Conservation (phyloP, 768 basidiomycete genomes). For the Mycena crocata region DNA sequence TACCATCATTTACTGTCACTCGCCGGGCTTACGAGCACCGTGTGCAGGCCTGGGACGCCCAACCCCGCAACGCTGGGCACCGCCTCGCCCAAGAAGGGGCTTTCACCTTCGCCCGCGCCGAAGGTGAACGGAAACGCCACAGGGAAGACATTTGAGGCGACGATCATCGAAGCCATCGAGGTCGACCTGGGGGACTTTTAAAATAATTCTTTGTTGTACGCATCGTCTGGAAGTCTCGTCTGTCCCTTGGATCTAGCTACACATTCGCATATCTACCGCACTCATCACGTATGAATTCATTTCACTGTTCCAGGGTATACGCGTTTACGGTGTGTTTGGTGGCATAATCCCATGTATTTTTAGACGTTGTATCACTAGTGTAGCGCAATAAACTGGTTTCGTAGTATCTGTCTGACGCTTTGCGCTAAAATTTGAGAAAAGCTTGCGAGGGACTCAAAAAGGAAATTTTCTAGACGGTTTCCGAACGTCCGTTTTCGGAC, state of each 20-base stretch:
- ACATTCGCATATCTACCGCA: not conserved
- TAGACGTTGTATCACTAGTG: too few relatives aligned
- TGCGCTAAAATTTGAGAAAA: too few relatives aligned
- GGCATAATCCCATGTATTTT: constrained; percentile 13
- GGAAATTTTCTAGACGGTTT: too few relatives aligned
- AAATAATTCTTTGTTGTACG: not conserved
- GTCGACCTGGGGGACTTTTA: constrained; percentile 37
- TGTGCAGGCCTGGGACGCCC: constrained; percentile 61
- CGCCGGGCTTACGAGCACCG: constrained; percentile 8
- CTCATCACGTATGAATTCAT: constrained; percentile 1
- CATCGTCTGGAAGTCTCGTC: not conserved
- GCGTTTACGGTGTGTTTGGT: not conserved
- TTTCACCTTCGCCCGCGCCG: constrained; percentile 9
- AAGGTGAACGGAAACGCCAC: not conserved
- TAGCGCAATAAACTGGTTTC: constrained; percentile 5
- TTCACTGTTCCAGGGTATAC: not conserved
- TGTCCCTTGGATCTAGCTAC: not conserved
- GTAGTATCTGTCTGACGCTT: too few relatives aligned
- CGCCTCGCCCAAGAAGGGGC: not conserved
- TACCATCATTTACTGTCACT: not conserved
- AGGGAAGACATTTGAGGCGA: constrained; percentile 28
- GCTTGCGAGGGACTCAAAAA: too few relatives aligned
- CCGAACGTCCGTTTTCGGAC: too few relatives aligned
- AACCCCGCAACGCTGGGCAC: constrained; percentile 53
- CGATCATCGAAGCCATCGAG: constrained; percentile 41